These are phyloP conservation scores for Paramyrothecium roridum DNA, from an alignment of 2,329 filamentous ascomycete species.

Conservation along the genomic window DNA sequence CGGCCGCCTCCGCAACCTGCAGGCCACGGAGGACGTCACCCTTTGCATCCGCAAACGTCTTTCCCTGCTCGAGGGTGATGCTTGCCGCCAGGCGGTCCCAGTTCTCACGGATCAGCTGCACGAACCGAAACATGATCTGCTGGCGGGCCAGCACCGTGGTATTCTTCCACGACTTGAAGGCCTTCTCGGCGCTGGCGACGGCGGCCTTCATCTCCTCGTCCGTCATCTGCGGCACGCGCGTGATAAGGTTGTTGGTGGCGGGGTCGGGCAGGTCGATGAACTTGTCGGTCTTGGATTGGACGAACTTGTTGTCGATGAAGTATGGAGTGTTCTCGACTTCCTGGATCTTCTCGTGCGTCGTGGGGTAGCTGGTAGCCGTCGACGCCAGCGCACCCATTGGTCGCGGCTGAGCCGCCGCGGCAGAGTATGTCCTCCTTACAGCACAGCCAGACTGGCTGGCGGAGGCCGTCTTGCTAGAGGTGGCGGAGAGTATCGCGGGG, in stretches of 20 bases:
- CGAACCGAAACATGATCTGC: constrained; percentile 86
- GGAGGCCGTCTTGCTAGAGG: constrained; percentile 31
- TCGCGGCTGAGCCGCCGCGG: constrained; percentile 51
- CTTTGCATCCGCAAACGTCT: constrained; percentile 79
- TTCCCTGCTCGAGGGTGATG: constrained; percentile 85
- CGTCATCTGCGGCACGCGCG: constrained; percentile 78
- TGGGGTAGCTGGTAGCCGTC: constrained; percentile 62
- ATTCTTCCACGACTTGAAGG: constrained; percentile 70
- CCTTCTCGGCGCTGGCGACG: constrained; percentile 72
- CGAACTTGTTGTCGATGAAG: constrained; percentile 79
- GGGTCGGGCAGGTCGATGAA: constrained; percentile 82
- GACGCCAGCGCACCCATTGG: constrained; percentile 50
- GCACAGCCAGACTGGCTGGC: constrained; percentile 33
- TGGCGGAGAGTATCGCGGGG: constrained; percentile 20
- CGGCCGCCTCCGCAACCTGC: constrained; percentile 81
- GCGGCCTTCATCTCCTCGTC: constrained; percentile 72
- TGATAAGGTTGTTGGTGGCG: constrained; percentile 82
- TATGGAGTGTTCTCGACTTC: constrained; percentile 70
- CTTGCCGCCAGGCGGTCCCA: constrained; percentile 82
- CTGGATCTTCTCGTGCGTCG: constrained; percentile 67
- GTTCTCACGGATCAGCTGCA: constrained; percentile 74
- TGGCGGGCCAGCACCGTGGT: constrained; percentile 73
- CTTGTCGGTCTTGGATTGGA: constrained; percentile 62
- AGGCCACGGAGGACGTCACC: constrained; percentile 79
- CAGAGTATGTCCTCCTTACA: constrained; percentile 54